phyloP scores from a whole-genome alignment of 1,284 basidiomycete genomes.

The Apiotrichum domesticum region DNA sequence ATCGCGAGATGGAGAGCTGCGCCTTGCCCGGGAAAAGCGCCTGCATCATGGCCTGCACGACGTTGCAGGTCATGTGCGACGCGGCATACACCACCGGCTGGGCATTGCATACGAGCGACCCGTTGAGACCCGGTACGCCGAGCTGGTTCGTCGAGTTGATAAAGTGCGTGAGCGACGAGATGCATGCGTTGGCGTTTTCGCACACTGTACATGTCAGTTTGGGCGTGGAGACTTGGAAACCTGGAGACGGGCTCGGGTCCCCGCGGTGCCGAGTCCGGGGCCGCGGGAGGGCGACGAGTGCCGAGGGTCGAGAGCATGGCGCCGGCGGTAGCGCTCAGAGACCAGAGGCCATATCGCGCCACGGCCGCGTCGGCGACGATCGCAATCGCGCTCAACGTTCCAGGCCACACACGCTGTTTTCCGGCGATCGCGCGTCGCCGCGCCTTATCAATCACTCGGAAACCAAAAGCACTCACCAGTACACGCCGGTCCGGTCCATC shows the following conservation, averaged over 20 bases:
- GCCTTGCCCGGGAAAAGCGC: constrained; percentile 62
- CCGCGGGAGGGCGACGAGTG: too few species aligned
- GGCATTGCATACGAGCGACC: constrained; percentile 23
- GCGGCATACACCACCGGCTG: constrained; percentile 29
- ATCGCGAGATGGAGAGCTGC: constrained; percentile 68
- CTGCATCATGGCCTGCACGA: constrained; percentile 71
- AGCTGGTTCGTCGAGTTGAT: background rate
- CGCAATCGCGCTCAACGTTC: too few species aligned
- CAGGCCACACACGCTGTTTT: too few species aligned
- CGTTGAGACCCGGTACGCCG: background rate
- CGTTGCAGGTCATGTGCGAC: constrained; percentile 34
- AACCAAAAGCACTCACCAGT: constrained; percentile 51
- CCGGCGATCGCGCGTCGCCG: too few species aligned
- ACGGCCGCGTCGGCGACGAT: too few species aligned
- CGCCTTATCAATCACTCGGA: background rate
- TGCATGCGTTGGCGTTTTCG: constrained; percentile 13
- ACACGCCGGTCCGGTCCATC: constrained; percentile 71
- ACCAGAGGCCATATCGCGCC: too few species aligned
- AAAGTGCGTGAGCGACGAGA: background rate
- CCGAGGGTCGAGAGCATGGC: too few species aligned
- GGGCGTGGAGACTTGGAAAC: too few species aligned
- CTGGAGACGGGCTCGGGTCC: too few species aligned
- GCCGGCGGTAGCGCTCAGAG: background rate
- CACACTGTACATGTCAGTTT: constrained; percentile 24
- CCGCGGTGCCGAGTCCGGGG: too few species aligned